Evolutionary conservation across 148 eudicot species (phyloP).

Genomic region (Rhododendron ovatum): DNA sequence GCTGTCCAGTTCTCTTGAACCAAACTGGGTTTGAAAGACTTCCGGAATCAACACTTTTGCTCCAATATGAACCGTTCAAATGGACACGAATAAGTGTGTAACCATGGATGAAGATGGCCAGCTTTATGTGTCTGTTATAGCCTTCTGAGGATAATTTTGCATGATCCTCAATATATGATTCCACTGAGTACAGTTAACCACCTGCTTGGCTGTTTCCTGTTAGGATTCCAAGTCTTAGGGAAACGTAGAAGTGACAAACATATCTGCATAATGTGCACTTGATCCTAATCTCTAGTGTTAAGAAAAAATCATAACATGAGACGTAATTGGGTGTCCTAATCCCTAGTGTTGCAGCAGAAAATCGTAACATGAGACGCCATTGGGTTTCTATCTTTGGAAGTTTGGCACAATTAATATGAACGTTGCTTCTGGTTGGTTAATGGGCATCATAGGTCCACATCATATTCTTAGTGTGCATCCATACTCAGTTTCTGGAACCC

Average conservation of each 20-base stretch:
- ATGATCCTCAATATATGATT: background rate
- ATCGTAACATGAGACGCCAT: background rate
- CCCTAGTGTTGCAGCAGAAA: background rate
- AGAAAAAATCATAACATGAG: background rate
- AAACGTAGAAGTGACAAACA: background rate
- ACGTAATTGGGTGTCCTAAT: background rate
- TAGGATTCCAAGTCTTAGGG: background rate
- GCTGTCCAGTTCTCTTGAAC: background rate
- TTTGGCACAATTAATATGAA: background rate
- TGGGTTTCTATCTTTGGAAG: background rate
- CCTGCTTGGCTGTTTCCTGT: background rate
- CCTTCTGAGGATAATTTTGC: background rate
- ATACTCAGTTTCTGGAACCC: slow-evolving; percentile 6
- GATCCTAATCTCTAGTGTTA: background rate
- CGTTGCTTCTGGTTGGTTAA: background rate
- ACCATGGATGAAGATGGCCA: background rate
- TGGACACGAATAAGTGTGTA: background rate
- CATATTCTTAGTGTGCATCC: background rate
- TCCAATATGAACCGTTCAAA: background rate
- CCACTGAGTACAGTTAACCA: background rate
- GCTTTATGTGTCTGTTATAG: background rate
- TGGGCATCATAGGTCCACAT: background rate
- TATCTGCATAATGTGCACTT: background rate
- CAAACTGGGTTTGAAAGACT: background rate
- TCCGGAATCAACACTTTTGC: background rate